Conservation (phyloP, 768 basidiomycete genomes). For the Panus rudis region DNA sequence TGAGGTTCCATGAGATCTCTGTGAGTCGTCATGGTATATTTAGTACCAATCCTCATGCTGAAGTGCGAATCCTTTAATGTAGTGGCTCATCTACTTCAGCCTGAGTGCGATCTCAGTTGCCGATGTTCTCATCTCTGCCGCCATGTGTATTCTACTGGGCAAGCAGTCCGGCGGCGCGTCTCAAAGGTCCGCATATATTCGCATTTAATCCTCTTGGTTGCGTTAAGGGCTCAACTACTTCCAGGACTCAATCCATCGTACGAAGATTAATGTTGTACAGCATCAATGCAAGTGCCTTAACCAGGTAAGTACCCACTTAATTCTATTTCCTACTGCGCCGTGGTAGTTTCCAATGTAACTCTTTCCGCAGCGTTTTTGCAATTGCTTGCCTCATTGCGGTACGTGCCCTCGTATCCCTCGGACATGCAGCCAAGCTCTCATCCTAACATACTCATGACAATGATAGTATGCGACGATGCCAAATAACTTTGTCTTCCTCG, state of each 20-base stretch:
- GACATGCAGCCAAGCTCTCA: not conserved
- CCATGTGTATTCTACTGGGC: constrained; percentile 15
- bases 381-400: constrained; percentile 14
- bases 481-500: constrained; percentile 17
- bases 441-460: not conserved
- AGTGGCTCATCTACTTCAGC: constrained; percentile 20
- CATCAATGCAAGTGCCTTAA: constrained; percentile 20
- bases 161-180: constrained; percentile 5
- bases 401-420: not conserved
- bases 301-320: constrained; percentile 11
- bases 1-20: constrained; percentile 9
- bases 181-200: not conserved
- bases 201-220: not conserved
- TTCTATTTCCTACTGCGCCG: not conserved
- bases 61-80: too few species aligned
- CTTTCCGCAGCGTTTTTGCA: constrained; percentile 15
- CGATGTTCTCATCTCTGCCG: constrained; percentile 17
- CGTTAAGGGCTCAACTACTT: not conserved
- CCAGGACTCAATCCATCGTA: constrained; percentile 15
- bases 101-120: constrained; percentile 16
- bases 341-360: too few species aligned
- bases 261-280: constrained; percentile 18
- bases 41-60: too few species aligned
- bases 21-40: not conserved
- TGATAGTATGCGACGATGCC: constrained; percentile 20